phyloP scores from a whole-genome alignment of 805 yeast genomes.

The Nakazawaea ernobii region DNA sequence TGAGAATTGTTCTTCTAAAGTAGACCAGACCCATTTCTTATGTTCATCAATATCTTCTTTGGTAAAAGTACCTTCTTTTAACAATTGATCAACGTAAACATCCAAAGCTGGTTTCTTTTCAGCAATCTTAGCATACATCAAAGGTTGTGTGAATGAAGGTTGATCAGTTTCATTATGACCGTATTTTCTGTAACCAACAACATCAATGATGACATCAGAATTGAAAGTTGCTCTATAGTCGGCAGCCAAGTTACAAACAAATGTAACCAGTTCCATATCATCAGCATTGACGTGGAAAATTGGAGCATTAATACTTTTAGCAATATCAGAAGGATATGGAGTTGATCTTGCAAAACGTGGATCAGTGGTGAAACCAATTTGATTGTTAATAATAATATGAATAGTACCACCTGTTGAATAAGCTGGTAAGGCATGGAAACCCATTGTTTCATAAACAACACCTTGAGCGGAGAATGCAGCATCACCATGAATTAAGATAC shows the following conservation, averaged over 20 bases:
- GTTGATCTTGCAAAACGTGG: constrained; percentile 97
- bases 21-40: constrained; percentile 96
- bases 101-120: constrained; percentile 87
- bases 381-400: constrained; percentile 94
- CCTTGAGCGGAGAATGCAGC: constrained; percentile 99
- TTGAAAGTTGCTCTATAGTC: constrained; percentile 98
- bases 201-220: constrained; percentile 92
- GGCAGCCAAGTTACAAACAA: constrained; percentile 92
- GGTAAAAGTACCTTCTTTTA: constrained; percentile 85
- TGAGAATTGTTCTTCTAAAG: constrained; percentile 82
- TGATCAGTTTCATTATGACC: constrained; percentile 99
- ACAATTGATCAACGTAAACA: constrained; percentile 71
- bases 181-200: constrained; percentile 96
- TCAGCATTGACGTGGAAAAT: constrained; percentile 99
- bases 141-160: constrained; percentile 97
- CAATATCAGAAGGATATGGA: constrained; percentile 96
- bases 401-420: constrained; percentile 98
- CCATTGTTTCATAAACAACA: constrained; percentile 98
- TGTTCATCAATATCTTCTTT: constrained; percentile 90
- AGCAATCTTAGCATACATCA: constrained; percentile 90
- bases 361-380: constrained; percentile 99
- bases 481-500: constrained; percentile 95
- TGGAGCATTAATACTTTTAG: constrained; percentile 95
- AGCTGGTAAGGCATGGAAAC: constrained; percentile 86
- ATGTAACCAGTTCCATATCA: constrained; percentile 90